Evolutionary conservation across 176 grass and related monocot genomes (phyloP), one percentile per base, ranked within the genome.

Genomic region (Raddia distichophylla): DNA sequence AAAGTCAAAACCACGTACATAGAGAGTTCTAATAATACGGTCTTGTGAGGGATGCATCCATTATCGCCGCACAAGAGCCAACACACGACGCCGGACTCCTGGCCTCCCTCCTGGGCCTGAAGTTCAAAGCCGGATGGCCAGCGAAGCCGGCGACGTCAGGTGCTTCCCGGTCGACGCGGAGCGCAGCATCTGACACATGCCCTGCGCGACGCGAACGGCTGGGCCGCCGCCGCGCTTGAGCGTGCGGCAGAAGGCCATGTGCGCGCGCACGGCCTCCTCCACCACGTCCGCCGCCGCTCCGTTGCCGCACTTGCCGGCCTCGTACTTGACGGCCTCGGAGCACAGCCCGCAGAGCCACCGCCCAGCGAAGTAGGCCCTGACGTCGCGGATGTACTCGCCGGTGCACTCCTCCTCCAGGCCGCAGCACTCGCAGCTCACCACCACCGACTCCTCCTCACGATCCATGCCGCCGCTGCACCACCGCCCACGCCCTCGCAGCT

Each of bases 311-410:
- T 94, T 92, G 48, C 88, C 54, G 37, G 85, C 87, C 86, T 94
- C 92, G 53, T 98, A 91, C 60, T 86, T 88, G 45, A 98, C 92
- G 1, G 88, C 85, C 82, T 98, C 92, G 33, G 86, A 87, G 75
- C 95, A 94, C 6, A 98, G 88, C 3, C 95, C 95, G 63, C 92
- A 94, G 32, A 98, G 82, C 95, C 90, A 98, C 82, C 85, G 65
- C 2, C 95, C 95, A 0, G 78, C 78, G 69, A 91, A 94, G 73
- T 79, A 80, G 7, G 50, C 87, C 64, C 86, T 77, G 44, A 94
- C 95, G 74, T 27, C 27, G 27, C 27, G 27, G 27, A 27, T 27
- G 27, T 27, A 27, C 27, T 27, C 27, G 27, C 27, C 27, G 27
- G 27, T 27, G 27, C 27, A 27, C 27, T 27, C 27, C 27, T 27